Percentiles rank a stretch among this genome's conserved stretches.
These are phyloP conservation scores for Fusarium sarcochroum DNA, from an alignment of 2,329 filamentous ascomycete species.

Conservation along the genomic window DNA sequence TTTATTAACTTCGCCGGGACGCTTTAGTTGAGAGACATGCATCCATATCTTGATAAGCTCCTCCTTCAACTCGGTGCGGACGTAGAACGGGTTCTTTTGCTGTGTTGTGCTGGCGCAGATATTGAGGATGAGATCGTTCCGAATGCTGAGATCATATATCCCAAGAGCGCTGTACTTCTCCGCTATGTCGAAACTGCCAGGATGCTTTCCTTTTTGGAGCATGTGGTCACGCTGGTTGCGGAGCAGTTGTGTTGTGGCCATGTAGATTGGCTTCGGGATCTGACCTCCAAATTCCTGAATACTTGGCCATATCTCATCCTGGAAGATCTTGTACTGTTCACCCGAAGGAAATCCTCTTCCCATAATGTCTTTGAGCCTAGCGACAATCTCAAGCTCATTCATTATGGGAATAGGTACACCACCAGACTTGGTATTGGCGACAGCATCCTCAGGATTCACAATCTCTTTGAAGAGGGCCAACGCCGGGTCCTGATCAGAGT, in stretches of 20 bases:
- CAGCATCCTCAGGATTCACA: constrained; percentile 42
- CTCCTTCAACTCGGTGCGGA: constrained; percentile 39
- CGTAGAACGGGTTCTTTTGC: constrained; percentile 21
- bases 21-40: constrained; percentile 54
- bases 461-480: constrained; percentile 56
- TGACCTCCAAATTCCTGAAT: constrained; percentile 47
- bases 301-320: constrained; percentile 51
- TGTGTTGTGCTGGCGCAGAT: constrained; percentile 49
- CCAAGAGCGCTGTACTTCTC: constrained; percentile 47
- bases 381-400: constrained; percentile 51
- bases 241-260: constrained; percentile 43
- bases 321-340: constrained; percentile 47
- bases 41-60: constrained; percentile 56
- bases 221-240: constrained; percentile 33
- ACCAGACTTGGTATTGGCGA: background rate
- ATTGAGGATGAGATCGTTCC: constrained; percentile 52
- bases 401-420: constrained; percentile 21
- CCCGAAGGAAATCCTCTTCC: constrained; percentile 16
- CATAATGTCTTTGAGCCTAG: constrained; percentile 49
- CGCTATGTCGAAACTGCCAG: constrained; percentile 46
- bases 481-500: constrained; percentile 41
- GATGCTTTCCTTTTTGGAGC: constrained; percentile 27
- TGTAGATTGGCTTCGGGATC: constrained; percentile 50
- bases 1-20: constrained; percentile 45
- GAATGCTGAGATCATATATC: constrained; percentile 46